Conservation (phyloP, 1,139 yeast species). For the Pneumocystis murina region DNA sequence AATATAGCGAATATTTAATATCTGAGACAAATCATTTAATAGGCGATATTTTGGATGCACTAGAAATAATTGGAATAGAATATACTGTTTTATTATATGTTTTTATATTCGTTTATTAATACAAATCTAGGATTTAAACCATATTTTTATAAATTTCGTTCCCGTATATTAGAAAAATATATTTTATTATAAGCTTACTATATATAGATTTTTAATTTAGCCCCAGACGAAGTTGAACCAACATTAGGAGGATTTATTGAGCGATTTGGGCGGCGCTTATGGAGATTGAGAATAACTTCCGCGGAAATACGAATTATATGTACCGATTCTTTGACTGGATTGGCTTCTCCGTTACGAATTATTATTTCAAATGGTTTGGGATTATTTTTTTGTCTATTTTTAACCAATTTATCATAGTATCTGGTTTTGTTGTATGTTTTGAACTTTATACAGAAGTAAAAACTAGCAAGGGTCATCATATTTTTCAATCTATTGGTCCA, state of each 20-base stretch:
- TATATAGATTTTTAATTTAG: constrained; percentile 83
- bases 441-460: constrained; percentile 89
- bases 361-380: constrained; percentile 53
- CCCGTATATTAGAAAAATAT: background rate
- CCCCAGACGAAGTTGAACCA: constrained; percentile 90
- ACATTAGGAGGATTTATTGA: constrained; percentile 96
- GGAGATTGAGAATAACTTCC: constrained; percentile 92
- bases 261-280: constrained; percentile 88
- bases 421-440: constrained; percentile 92
- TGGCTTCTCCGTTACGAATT: constrained; percentile 90
- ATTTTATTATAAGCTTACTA: constrained; percentile 35
- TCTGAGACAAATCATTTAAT: constrained; percentile 92
- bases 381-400: background rate
- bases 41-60: constrained; percentile 87
- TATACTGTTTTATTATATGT: constrained; percentile 93
- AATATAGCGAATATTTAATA: constrained; percentile 64
- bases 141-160: background rate
- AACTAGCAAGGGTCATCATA: constrained; percentile 88
- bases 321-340: constrained; percentile 73
- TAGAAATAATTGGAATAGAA: constrained; percentile 85
- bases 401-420: constrained; percentile 30
- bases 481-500: constrained; percentile 75
- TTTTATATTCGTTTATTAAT: constrained; percentile 35
- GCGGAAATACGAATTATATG: constrained; percentile 96
- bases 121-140: background rate